Percentiles rank a stretch among this genome's conserved stretches.
These are phyloP conservation scores for Aspergillus kassunensis DNA, from an alignment of 495 filamentous ascomycete genomes.

Conservation along the genomic window DNA sequence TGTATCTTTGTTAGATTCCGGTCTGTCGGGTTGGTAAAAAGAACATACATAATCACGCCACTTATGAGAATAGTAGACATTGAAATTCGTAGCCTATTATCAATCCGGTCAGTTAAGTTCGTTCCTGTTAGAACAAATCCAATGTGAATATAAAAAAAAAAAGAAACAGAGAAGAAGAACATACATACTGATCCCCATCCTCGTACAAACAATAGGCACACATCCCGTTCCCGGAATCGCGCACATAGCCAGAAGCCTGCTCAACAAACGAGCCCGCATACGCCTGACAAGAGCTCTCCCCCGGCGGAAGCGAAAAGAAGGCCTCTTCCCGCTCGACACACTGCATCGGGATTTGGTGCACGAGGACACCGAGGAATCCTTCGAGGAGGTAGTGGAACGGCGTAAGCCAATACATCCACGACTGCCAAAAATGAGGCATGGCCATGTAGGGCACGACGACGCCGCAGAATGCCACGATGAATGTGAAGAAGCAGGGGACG, in stretches of 20 bases:
- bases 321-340: constrained; percentile 57
- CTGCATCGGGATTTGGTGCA: constrained; percentile 50
- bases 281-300: constrained; percentile 44
- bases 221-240: constrained; percentile 35
- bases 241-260: constrained; percentile 50
- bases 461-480: constrained; percentile 61
- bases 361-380: constrained; percentile 49
- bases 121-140: too few relatives aligned
- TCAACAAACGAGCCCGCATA: constrained; percentile 45
- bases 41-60: constrained; percentile 59
- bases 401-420: constrained; percentile 67
- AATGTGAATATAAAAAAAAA: too few relatives aligned
- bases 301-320: constrained; percentile 49
- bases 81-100: constrained; percentile 44
- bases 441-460: constrained; percentile 54
- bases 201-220: constrained; percentile 63
- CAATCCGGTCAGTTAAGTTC: too few relatives aligned
- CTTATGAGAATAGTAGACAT: constrained; percentile 50
- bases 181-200: constrained; percentile 53
- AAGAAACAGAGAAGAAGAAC: constrained; percentile 11
- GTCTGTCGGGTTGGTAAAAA: neutral
- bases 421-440: constrained; percentile 56
- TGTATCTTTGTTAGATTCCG: constrained; percentile 10
- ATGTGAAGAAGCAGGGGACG: constrained; percentile 62
- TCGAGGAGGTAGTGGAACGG: constrained; percentile 63